A percentile compares a stretch with the other conserved stretches of the same genome.
Evolutionary conservation across 768 basidiomycete species (phyloP).

Genomic region (Cubamyces sp.): DNA sequence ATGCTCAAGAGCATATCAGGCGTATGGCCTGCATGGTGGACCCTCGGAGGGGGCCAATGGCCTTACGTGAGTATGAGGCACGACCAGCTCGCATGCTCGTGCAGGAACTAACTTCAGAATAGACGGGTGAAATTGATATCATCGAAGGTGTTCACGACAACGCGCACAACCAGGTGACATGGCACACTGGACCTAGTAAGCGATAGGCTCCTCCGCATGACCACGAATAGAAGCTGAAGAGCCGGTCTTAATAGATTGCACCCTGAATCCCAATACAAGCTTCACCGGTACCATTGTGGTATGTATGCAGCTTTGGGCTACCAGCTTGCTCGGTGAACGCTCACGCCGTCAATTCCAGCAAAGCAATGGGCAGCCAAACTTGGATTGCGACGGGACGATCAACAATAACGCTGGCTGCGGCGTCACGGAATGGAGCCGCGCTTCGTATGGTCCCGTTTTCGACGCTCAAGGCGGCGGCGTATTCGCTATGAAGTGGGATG

Average conservation of each 20-base stretch:
- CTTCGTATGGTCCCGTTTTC: conserved; percentile 84
- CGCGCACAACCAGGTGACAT: conserved; percentile 82
- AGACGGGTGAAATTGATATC: conserved; percentile 84
- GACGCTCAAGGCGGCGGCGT: conserved; percentile 82
- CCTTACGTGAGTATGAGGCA: conserved; percentile 53
- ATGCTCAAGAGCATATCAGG: conserved; percentile 40
- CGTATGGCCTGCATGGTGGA: conserved; percentile 88
- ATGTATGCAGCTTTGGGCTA: conserved; percentile 30
- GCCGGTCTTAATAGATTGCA: conserved; percentile 50
- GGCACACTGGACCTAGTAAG: conserved; percentile 70
- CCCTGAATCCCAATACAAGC: conserved; percentile 52
- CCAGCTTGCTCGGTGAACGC: not conserved
- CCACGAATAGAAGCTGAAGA: not conserved
- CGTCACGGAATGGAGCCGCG: conserved; percentile 75
- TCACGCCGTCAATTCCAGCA: conserved; percentile 36
- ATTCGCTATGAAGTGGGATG: conserved; percentile 91
- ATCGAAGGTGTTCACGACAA: conserved; percentile 87
- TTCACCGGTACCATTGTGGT: conserved; percentile 71
- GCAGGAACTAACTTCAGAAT: not conserved
- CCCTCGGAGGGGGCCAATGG: conserved; percentile 62
- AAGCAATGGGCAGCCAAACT: conserved; percentile 53
- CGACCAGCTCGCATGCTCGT: conserved; percentile 15
- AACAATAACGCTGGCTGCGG: conserved; percentile 76
- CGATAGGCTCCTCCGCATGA: not conserved
- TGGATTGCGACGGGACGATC: conserved; percentile 48